Evolutionary conservation across 1,284 basidiomycete species (phyloP), one percentile per base, ranked within the genome.

Genomic region (Limonomyces culmigenus): DNA sequence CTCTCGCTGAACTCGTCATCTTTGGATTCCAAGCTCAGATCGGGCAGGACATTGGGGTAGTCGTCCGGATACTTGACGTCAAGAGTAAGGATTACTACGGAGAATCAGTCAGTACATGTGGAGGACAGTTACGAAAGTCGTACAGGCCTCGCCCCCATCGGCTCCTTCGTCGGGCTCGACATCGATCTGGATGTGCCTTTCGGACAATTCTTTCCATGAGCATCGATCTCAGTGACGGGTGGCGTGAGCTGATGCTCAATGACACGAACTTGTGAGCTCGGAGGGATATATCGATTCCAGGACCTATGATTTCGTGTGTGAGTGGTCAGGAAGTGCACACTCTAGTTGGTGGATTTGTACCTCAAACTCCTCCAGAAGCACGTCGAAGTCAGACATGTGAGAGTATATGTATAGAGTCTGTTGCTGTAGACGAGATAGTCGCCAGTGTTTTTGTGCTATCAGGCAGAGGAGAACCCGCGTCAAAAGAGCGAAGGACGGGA

Each of bases 261-360:
- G 42, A 36, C 41, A 81, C 87, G 50, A 62, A 93, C 91, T 83
- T 52, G 83, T 74, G 42, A 96, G 65, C 57, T 97, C 92, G 47
- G 87, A 79, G 6, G 91, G 81, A 56, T 93, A 97, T 54, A 97
- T 97, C 16, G 87, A 81, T 62, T 93, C 89, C 45, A 97, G 72
- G 18, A 95, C 89, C 83, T 93, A 51, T 2, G 15, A 16, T 10
- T 27, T 16, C 12, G 36, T 16, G 38, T 12, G 20, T 29, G n/a
- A 18, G 12, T 19, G 29, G 19, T 32, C 30, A 6, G 11, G 25
- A 27, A 27, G 10, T 8, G 25, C 10, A n/a, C n/a, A 37, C 34
- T 36, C 2, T 36, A 35, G 30, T 21, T 39, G 35, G 35, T 36
- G 41, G 19, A 33, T 32, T 39, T 47, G 39, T 47, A 91, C 89